phyloP scores from a whole-genome alignment of 2,329 filamentous ascomycete species.

The Claviceps monticola region DNA sequence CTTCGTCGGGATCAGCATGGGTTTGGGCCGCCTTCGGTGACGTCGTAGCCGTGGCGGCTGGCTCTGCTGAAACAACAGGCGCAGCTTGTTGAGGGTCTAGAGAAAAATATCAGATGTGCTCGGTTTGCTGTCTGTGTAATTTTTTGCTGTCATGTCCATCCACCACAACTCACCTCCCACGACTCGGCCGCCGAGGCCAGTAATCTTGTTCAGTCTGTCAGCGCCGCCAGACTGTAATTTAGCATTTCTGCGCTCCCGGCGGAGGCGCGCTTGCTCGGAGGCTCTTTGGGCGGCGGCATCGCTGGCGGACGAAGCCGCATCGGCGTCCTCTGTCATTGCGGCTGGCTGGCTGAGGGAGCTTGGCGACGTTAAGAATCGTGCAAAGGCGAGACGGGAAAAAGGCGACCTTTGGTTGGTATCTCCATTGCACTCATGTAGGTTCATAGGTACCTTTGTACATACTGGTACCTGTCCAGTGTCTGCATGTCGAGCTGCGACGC shows the following conservation, averaged over 20 bases:
- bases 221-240: slow-evolving; percentile 63
- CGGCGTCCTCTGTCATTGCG: slow-evolving; percentile 26
- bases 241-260: slow-evolving; percentile 66
- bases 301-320: slow-evolving; percentile 14
- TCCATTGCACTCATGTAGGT: no score
- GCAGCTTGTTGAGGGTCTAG: slow-evolving; percentile 4
- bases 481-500: no score
- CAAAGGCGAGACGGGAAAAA: background rate
- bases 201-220: slow-evolving; percentile 60
- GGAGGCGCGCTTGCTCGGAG: slow-evolving; percentile 54
- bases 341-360: background rate
- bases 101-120: background rate
- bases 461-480: no score
- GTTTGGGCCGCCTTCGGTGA: background rate
- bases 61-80: background rate
- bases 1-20: slow-evolving; percentile 55
- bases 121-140: background rate
- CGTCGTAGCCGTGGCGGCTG: background rate
- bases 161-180: slow-evolving; percentile 15
- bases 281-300: slow-evolving; percentile 34
- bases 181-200: slow-evolving; percentile 42
- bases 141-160: background rate
- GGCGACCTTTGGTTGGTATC: no score
- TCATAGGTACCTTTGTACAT: no score
- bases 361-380: background rate